phyloP scores from a whole-genome alignment of 1,139 yeast species.

The Candida tetrigidarum region DNA sequence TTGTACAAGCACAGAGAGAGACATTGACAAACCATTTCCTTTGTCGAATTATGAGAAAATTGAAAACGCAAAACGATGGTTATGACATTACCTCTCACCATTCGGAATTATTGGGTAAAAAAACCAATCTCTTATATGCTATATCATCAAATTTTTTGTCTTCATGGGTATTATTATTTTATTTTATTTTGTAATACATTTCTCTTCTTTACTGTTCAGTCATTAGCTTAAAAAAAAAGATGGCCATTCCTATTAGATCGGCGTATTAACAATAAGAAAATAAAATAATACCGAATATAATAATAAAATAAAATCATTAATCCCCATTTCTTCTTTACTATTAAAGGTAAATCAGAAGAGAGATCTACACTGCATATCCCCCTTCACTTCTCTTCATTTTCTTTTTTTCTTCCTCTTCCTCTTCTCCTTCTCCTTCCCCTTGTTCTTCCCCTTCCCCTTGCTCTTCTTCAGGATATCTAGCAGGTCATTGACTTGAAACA shows the following conservation, averaged over 20 bases:
- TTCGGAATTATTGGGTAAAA: too few species aligned
- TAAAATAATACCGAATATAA: background rate
- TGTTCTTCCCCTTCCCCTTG: background rate
- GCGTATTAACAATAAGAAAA: background rate
- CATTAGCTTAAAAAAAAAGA: too few species aligned
- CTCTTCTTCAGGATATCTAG: conserved; percentile 1
- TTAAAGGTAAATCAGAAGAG: background rate
- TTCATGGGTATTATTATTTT: too few species aligned
- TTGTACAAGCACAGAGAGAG: background rate
- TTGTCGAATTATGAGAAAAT: too few species aligned
- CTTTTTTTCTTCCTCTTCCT: background rate
- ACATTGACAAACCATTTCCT: background rate
- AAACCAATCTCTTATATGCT: too few species aligned
- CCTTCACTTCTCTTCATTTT: background rate
- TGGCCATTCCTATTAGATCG: too few species aligned
- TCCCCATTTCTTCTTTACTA: background rate
- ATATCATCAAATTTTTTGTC: too few species aligned
- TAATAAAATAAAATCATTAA: background rate
- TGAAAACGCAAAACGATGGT: too few species aligned
- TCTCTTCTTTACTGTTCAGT: background rate
- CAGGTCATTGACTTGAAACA: conserved; percentile 5
- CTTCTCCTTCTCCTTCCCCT: background rate
- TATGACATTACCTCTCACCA: too few species aligned
- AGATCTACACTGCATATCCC: background rate
- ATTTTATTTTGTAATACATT: conserved; percentile 1